Base-by-base conservation (phyloP, 2,329 filamentous ascomycete genomes). In the Venturia effusa region DNA sequence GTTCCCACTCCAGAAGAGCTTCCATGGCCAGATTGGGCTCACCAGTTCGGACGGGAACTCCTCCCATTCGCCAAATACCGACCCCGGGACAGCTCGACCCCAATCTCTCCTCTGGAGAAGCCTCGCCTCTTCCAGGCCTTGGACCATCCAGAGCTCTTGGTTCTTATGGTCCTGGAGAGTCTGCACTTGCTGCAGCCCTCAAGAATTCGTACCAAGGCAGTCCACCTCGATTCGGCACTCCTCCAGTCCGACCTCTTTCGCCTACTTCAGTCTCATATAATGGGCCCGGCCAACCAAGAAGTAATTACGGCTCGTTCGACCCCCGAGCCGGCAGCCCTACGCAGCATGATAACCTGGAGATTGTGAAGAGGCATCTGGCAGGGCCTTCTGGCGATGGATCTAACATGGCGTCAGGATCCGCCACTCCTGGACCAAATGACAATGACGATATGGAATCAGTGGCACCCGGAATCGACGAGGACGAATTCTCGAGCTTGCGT, bases 401-500 rank as follows among this genome's bases (percentile, higher is more conserved):
- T 5, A 61, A 64, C 54, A 59, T 61, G n/a, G 61, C 60, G 57
- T 66, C 69, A 22, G 70, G 68, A 19, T 72, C 71, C 4, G 69
- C 67, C 59, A 67, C 67, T 51, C 67, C 68, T 51, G 66, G 66
- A 24, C 24, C 32, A 15, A 41, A 40, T 34, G 57, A 43, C 19
- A 34, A 61, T 13, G 67, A 70, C 19, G 68, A 69, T 13, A 64
- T 59, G 39, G 68, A 71, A 65, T 70, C 71, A 62, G 67, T 30
- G 22, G 61, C 64, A n/a, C 54, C 64, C 70, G 69, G 77, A 19
- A 82, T 85, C 66, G 85, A 88, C 6, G 78, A 79, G 5, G 89
- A 94, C 65, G 90, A 96, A 71, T 99, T 99, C 74, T 97, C 92
- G 37, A 97, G 94, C 76, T 76, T 99, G 73, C 87, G 88, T 72